Percentiles rank a stretch among this genome's conserved stretches.
These are phyloP conservation scores for Raffaelea albimanens DNA, from an alignment of 2,329 filamentous ascomycete genomes.

Conservation along the genomic window DNA sequence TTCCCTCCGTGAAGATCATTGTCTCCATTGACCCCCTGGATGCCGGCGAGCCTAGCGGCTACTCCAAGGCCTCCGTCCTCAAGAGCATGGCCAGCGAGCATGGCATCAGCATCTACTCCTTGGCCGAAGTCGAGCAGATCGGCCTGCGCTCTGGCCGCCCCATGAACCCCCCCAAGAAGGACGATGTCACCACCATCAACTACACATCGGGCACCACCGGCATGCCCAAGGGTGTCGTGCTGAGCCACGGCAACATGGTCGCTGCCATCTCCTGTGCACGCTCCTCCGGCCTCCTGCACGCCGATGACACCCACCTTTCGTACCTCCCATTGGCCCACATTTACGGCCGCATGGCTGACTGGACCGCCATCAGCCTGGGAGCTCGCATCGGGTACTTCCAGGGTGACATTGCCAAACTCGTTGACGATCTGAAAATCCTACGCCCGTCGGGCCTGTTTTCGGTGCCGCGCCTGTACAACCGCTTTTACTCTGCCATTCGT, in stretches of 20 bases:
- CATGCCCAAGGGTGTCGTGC: conserved; percentile 70
- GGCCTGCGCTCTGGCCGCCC: conserved; percentile 62
- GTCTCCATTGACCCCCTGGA: conserved; percentile 78
- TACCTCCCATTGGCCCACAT: conserved; percentile 95
- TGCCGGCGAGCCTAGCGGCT: conserved; percentile 63
- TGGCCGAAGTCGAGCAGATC: conserved; percentile 72
- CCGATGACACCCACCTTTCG: conserved; percentile 60
- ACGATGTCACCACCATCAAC: conserved; percentile 82
- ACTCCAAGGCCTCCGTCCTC: conserved; percentile 72
- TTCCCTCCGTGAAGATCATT: conserved; percentile 79
- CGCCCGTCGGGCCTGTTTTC: conserved; percentile 76
- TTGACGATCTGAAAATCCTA: conserved; percentile 85
- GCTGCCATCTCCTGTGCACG: conserved; percentile 58
- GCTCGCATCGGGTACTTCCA: conserved; percentile 84
- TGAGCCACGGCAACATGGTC: conserved; percentile 75
- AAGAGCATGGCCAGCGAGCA: conserved; percentile 63
- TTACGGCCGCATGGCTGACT: conserved; percentile 77
- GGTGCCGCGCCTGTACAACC: conserved; percentile 85
- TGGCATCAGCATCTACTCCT: conserved; percentile 70
- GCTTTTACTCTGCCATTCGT: conserved; percentile 77
- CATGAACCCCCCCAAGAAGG: conserved; percentile 60
- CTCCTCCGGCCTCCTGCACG: conserved; percentile 37
- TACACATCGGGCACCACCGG: conserved; percentile 84
- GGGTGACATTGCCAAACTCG: conserved; percentile 74
- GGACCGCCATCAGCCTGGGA: conserved; percentile 62